Percentiles rank a stretch among this genome's conserved stretches.
These are phyloP conservation scores for Persicaria maculosa DNA, from an alignment of 148 eudicot genomes.

Conservation along the genomic window DNA sequence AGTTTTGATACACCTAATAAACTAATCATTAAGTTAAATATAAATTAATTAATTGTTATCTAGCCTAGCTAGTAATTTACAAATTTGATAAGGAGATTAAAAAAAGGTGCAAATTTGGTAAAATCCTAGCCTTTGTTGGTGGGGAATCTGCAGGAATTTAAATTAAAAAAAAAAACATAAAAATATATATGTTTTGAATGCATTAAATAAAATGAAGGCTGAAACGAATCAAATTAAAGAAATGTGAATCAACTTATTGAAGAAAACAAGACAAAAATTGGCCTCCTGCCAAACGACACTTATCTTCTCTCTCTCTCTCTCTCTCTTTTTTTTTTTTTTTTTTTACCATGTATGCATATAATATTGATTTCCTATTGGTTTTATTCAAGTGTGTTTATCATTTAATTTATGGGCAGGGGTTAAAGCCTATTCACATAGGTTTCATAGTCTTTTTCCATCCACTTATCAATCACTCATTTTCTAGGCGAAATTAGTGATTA, in stretches of 20 bases:
- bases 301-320: not conserved
- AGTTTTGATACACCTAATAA: no score
- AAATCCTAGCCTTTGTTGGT: not conserved
- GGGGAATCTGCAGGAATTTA: not conserved
- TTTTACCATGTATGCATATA: constrained; percentile 3
- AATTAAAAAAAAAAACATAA: no score
- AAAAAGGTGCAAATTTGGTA: not conserved
- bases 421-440: not conserved
- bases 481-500: no score
- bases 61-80: no score
- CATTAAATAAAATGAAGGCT: no score
- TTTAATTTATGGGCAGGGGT: not conserved
- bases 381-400: not conserved
- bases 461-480: not conserved
- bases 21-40: no score
- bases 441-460: constrained; percentile 5
- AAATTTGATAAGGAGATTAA: no score
- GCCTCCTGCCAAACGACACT: not conserved
- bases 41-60: no score
- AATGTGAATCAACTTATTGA: no score
- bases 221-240: no score
- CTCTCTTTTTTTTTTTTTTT: no score
- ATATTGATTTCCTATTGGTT: not conserved
- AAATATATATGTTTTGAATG: no score
- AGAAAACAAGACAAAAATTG: not conserved